Percentiles rank a stretch among this genome's conserved stretches.
These are phyloP conservation scores for Fusarium poae DNA, from an alignment of 2,329 filamentous ascomycete species.

Conservation along the genomic window DNA sequence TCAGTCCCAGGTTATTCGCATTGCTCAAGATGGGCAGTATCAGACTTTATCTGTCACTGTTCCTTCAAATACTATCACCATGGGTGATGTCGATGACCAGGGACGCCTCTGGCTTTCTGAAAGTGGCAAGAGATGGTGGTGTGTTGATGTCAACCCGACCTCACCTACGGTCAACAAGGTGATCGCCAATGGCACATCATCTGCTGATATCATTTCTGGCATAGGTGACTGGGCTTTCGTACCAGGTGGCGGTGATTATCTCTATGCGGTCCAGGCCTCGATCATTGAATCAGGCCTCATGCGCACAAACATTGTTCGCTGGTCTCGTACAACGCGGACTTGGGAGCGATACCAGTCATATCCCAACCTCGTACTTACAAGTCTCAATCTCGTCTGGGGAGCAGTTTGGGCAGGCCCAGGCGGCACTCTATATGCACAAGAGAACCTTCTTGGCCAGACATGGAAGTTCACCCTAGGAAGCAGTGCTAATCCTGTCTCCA, in stretches of 20 bases:
- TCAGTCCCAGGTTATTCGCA: conserved; percentile 6
- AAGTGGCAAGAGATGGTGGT: conserved; percentile 11
- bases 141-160: conserved; percentile 1
- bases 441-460: conserved; percentile 9
- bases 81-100: conserved; percentile 16
- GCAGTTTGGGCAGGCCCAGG: conserved; percentile 7
- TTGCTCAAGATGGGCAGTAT: conserved; percentile 5
- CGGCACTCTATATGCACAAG: conserved; percentile 6
- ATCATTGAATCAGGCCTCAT: conserved; percentile 10
- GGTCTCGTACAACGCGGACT: conserved; percentile 13
- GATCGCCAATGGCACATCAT: conserved; percentile 3
- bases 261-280: conserved; percentile 10
- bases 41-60: not conserved
- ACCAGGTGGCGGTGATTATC: conserved; percentile 11
- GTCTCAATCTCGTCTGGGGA: conserved; percentile 3
- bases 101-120: conserved; percentile 18
- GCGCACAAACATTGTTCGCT: conserved; percentile 26
- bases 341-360: conserved; percentile 28
- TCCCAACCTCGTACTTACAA: conserved; percentile 9
- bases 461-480: conserved; percentile 15
- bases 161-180: conserved; percentile 5
- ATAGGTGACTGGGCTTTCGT: conserved; percentile 16
- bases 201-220: conserved; percentile 1
- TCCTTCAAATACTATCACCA: not conserved
- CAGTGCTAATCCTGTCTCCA: not conserved